Conservation (phyloP, 208 protist species). For the Trypanosoma lewisi region DNA sequence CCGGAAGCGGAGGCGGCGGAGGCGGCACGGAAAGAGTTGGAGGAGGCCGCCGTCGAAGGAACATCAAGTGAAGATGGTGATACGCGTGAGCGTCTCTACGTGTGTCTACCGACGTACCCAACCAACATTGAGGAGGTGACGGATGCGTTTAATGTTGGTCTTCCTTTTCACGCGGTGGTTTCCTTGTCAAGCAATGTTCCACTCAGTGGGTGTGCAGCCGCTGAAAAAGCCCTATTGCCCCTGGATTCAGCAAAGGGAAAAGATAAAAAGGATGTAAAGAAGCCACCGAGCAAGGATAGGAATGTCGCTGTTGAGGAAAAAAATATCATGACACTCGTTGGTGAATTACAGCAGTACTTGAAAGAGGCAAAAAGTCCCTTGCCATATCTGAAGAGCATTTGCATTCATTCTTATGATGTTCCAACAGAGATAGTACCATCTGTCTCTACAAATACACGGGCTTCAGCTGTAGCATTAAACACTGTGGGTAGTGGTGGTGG, state of each 20-base stretch:
- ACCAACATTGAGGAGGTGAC: slow-evolving; percentile 30
- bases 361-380: neutral
- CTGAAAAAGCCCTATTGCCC: slow-evolving; percentile 1
- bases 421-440: slow-evolving; percentile 27
- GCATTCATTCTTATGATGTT: slow-evolving; percentile 30
- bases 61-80: slow-evolving; percentile 25
- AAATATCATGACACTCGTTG: slow-evolving; percentile 1
- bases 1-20: slow-evolving; percentile 53
- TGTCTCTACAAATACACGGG: slow-evolving; percentile 7
- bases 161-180: slow-evolving; percentile 36
- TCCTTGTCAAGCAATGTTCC: slow-evolving; percentile 26
- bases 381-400: slow-evolving; percentile 22
- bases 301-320: slow-evolving; percentile 9
- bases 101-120: slow-evolving; percentile 36
- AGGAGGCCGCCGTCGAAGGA: slow-evolving; percentile 30
- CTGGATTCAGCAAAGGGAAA: slow-evolving; percentile 5
- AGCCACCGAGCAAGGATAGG: neutral
- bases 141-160: slow-evolving; percentile 18
- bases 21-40: slow-evolving; percentile 32
- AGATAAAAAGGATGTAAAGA: slow-evolving; percentile 10
- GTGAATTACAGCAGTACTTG: slow-evolving; percentile 18
- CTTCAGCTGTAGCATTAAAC: slow-evolving; percentile 5
- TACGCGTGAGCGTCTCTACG: slow-evolving; percentile 20
- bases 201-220: slow-evolving; percentile 26
- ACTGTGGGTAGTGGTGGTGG: neutral